phyloP scores from a whole-genome alignment of 2,329 filamentous ascomycete genomes.

The Botrytis aclada region DNA sequence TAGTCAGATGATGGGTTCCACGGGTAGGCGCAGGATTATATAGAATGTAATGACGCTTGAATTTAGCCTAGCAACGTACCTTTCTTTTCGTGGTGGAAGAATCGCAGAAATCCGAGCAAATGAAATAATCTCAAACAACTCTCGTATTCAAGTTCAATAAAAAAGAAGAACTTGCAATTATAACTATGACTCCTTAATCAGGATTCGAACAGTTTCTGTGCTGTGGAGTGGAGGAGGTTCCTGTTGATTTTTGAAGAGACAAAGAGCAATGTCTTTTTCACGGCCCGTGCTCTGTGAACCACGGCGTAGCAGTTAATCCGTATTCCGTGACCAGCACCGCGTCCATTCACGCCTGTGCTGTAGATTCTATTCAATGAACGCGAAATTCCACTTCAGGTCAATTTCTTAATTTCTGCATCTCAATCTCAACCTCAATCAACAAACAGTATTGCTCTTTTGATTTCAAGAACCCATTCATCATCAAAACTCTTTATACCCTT shows the following conservation, averaged over 20 bases:
- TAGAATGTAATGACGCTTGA: not conserved
- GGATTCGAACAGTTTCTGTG: not conserved
- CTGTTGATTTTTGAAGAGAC: conserved; percentile 7
- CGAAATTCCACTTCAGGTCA: conserved; percentile 14
- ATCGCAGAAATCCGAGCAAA: not conserved
- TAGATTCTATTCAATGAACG: conserved; percentile 14
- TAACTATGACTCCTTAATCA: not conserved
- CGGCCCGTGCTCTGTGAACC: not conserved
- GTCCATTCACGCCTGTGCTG: conserved; percentile 12
- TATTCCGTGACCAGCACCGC: conserved; percentile 8
- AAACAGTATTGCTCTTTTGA: conserved; percentile 16
- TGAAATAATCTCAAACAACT: not conserved
- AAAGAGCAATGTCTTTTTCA: not conserved
- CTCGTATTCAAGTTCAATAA: not conserved
- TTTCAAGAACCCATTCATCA: conserved; percentile 19
- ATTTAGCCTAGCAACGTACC: conserved; percentile 14
- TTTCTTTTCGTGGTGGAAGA: not conserved
- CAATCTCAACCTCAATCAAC: conserved; percentile 21
- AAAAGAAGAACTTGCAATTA: not conserved
- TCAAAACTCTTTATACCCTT: conserved; percentile 22
- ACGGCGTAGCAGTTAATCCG: conserved; percentile 11
- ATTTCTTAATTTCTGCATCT: conserved; percentile 17
- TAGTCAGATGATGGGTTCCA: conserved; percentile 13
- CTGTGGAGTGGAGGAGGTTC: not conserved
- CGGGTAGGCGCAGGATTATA: conserved; percentile 9